A percentile compares a stretch with the other conserved stretches of the same genome.
These are phyloP conservation scores for Bolboschoenus planiculmis DNA, from an alignment of 176 grass and related monocot genomes.

Conservation along the genomic window DNA sequence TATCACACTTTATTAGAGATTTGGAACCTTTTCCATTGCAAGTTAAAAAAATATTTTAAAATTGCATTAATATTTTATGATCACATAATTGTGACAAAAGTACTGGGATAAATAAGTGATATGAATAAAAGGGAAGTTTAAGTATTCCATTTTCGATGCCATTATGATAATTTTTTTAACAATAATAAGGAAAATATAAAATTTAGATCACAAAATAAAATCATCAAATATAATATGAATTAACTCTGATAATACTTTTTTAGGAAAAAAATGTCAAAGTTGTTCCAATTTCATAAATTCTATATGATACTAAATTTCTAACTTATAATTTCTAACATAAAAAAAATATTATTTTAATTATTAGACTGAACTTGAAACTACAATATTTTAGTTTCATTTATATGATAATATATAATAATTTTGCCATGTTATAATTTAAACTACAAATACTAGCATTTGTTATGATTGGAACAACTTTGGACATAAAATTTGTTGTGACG, in stretches of 20 bases:
- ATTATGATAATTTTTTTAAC: too few relatives aligned
- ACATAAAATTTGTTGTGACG: not conserved
- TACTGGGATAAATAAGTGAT: not conserved
- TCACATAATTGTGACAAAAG: not conserved
- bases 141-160: not conserved
- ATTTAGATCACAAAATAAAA: not conserved
- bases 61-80: not conserved
- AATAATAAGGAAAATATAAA: not conserved
- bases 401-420: not conserved
- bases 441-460: not conserved
- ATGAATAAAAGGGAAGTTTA: not conserved
- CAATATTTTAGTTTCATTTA: not conserved
- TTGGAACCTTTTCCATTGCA: not conserved
- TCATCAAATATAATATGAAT: not conserved
- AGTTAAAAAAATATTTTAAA: not conserved
- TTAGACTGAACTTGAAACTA: not conserved
- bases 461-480: not conserved
- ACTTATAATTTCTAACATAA: too few relatives aligned
- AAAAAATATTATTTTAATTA: too few relatives aligned
- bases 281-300: not conserved
- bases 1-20: not conserved
- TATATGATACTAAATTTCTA: not conserved
- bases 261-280: too few relatives aligned
- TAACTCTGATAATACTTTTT: not conserved
- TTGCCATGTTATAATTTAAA: too few relatives aligned